phyloP scores from a whole-genome alignment of 2,329 filamentous ascomycete species.

The Penicillium paneum region DNA sequence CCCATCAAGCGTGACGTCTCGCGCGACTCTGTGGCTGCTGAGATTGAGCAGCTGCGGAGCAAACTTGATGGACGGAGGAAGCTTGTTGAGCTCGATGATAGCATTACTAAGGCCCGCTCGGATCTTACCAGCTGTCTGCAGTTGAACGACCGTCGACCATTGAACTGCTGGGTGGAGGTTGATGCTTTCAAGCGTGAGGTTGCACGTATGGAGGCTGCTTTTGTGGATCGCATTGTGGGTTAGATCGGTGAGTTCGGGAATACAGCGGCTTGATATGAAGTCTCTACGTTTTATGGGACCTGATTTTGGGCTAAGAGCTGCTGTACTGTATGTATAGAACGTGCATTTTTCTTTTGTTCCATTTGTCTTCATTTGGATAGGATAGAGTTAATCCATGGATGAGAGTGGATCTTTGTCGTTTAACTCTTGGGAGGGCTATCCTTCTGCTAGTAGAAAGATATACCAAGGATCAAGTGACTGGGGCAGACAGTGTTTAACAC shows the following conservation, averaged over 20 bases:
- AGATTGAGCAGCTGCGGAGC: conserved; percentile 55
- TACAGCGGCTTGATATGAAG: conserved; percentile 9
- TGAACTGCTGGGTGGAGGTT: conserved; percentile 94
- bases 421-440: not conserved
- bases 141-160: conserved; percentile 77
- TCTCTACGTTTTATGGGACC: conserved; percentile 10
- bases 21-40: conserved; percentile 53
- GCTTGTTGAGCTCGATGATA: conserved; percentile 63
- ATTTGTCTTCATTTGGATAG: conserved; percentile 8
- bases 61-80: conserved; percentile 62
- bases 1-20: conserved; percentile 46
- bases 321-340: conserved; percentile 30
- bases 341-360: conserved; percentile 19
- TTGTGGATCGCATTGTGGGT: conserved; percentile 73
- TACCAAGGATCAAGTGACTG: not conserved
- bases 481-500: not conserved
- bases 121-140: conserved; percentile 77
- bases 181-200: conserved; percentile 89
- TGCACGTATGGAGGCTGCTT: conserved; percentile 75
- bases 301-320: conserved; percentile 10
- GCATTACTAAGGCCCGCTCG: conserved; percentile 69
- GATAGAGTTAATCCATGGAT: conserved; percentile 17
- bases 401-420: not conserved
- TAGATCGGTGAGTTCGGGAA: conserved; percentile 19
- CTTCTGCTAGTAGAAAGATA: not conserved